phyloP scores from a whole-genome alignment of 1,284 basidiomycete species.

The Wallemia mellicola region DNA sequence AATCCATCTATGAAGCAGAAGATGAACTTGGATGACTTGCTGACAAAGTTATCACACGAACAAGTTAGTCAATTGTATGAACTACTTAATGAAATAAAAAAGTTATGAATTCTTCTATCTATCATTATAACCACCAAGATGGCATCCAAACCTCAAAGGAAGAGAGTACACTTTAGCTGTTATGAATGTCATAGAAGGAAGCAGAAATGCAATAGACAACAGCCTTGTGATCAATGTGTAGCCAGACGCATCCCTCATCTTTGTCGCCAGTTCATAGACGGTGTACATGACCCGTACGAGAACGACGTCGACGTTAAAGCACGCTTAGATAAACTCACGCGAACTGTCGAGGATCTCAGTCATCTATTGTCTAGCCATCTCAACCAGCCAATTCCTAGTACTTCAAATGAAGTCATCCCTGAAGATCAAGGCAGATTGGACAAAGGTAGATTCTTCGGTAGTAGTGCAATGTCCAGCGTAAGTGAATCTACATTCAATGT shows the following conservation, averaged over 20 bases:
- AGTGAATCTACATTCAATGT: neutral
- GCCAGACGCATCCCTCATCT: slow-evolving; percentile 18
- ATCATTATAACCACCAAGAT: neutral
- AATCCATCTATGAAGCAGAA: neutral
- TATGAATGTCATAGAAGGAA: slow-evolving; percentile 15
- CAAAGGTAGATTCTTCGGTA: neutral
- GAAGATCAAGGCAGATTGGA: slow-evolving; percentile 6
- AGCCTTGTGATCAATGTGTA: slow-evolving; percentile 18
- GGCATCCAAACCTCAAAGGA: slow-evolving; percentile 10
- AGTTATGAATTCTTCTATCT: neutral
- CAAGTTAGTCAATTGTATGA: neutral
- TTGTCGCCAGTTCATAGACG: slow-evolving; percentile 18
- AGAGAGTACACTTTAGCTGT: slow-evolving; percentile 7
- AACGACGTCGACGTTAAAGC: slow-evolving; percentile 15
- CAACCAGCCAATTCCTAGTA: slow-evolving; percentile 2
- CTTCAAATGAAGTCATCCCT: slow-evolving; percentile 1
- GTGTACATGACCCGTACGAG: slow-evolving; percentile 16
- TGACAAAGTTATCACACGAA: neutral
- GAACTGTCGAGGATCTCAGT: slow-evolving; percentile 12
- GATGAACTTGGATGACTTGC: neutral
- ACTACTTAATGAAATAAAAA: neutral
- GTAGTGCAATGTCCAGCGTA: neutral
- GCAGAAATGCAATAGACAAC: slow-evolving; percentile 8
- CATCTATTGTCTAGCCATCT: slow-evolving; percentile 14
- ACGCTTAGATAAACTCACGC: slow-evolving; percentile 8